Percentiles rank a stretch among this genome's conserved stretches.
Conservation (phyloP, 2,329 filamentous ascomycete genomes). For the Shiraia bambusicola region DNA sequence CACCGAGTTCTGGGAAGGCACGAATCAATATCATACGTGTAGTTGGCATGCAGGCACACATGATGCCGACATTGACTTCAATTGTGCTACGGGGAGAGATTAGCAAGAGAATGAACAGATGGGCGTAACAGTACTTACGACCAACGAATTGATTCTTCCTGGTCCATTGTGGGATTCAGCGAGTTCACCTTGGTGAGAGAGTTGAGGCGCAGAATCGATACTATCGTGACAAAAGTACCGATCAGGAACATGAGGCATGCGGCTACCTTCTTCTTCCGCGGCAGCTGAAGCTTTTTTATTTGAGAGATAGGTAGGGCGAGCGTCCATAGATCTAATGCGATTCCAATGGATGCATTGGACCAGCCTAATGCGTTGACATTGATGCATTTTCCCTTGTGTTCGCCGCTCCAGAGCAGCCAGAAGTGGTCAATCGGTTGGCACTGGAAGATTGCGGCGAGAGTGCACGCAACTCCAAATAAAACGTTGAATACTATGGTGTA, state of each 20-base stretch:
- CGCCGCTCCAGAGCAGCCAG: slow-evolving; percentile 36
- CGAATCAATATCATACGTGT: slow-evolving; percentile 34
- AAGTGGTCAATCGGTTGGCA: slow-evolving; percentile 38
- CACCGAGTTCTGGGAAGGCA: slow-evolving; percentile 20
- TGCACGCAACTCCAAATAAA: slow-evolving; percentile 24
- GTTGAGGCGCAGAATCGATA: slow-evolving; percentile 36
- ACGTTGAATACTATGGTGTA: slow-evolving; percentile 27
- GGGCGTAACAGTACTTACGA: slow-evolving; percentile 45
- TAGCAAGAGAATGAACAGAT: too few relatives aligned
- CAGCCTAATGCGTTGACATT: slow-evolving; percentile 39
- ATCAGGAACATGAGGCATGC: slow-evolving; percentile 43
- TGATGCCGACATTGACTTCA: too few relatives aligned
- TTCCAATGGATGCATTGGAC: slow-evolving; percentile 38
- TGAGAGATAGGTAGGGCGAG: slow-evolving; percentile 39
- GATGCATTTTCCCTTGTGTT: slow-evolving; percentile 35
- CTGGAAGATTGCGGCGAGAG: slow-evolving; percentile 29
- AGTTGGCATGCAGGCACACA: slow-evolving; percentile 43
- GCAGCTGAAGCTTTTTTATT: slow-evolving; percentile 34
- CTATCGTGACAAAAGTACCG: slow-evolving; percentile 37
- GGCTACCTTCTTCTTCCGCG: slow-evolving; percentile 41
- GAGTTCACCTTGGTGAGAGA: slow-evolving; percentile 38
- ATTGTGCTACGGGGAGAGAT: background rate
- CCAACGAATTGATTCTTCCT: slow-evolving; percentile 41
- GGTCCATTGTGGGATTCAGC: slow-evolving; percentile 40
- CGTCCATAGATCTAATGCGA: slow-evolving; percentile 36